phyloP scores from a whole-genome alignment of 2,329 filamentous ascomycete genomes.

The Colletotrichum sp. region DNA sequence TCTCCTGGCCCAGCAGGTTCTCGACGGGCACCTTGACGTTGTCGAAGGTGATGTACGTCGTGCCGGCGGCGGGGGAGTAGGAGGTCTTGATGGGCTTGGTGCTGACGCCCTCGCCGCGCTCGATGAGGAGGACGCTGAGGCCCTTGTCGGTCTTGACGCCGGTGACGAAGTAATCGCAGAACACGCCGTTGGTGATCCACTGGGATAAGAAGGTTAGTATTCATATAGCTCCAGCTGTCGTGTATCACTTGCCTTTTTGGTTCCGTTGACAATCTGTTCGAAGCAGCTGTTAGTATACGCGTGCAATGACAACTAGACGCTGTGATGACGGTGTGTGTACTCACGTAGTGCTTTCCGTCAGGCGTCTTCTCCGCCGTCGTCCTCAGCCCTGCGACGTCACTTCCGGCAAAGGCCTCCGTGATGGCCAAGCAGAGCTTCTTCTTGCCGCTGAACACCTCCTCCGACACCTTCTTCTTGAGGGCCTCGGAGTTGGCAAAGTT shows the following conservation, averaged over 20 bases:
- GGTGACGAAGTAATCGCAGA: slow-evolving; percentile 82
- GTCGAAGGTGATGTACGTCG: slow-evolving; percentile 81
- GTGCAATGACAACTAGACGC: background rate
- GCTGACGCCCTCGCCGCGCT: slow-evolving; percentile 75
- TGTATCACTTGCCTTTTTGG: slow-evolving; percentile 62
- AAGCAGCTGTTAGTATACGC: background rate
- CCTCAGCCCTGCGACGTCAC: slow-evolving; percentile 79
- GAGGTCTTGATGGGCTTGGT: slow-evolving; percentile 81
- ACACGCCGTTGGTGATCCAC: slow-evolving; percentile 72
- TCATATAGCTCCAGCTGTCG: background rate
- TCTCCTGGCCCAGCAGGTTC: slow-evolving; percentile 80
- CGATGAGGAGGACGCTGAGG: slow-evolving; percentile 78
- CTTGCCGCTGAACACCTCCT: slow-evolving; percentile 77
- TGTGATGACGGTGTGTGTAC: slow-evolving; percentile 35
- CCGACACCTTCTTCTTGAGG: slow-evolving; percentile 70
- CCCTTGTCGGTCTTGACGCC: slow-evolving; percentile 82
- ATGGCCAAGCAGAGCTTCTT: slow-evolving; percentile 91
- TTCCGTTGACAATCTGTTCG: slow-evolving; percentile 65
- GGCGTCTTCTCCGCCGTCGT: slow-evolving; percentile 80
- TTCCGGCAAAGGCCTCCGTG: slow-evolving; percentile 87
- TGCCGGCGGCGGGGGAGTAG: slow-evolving; percentile 81
- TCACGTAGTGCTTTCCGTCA: slow-evolving; percentile 75
- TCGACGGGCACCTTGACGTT: slow-evolving; percentile 84
- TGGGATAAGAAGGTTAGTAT: background rate
- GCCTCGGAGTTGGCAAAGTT: slow-evolving; percentile 75